These are phyloP conservation scores for Lentinula sp. DNA, from an alignment of 768 basidiomycete species.

Conservation along the genomic window DNA sequence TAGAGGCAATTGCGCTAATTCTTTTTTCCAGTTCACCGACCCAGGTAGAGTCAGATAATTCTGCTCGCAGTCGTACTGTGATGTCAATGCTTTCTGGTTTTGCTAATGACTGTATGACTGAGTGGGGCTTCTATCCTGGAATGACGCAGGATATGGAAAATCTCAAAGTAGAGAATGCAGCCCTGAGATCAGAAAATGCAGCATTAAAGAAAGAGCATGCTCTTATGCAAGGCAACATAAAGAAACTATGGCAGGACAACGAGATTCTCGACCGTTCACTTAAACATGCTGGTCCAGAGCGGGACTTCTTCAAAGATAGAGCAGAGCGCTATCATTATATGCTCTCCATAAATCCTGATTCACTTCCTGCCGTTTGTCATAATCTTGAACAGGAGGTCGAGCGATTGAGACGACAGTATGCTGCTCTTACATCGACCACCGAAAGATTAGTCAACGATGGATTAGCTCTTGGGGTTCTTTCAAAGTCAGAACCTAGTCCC, in stretches of 20 bases:
- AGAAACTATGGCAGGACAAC: constrained; percentile 3
- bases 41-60: background rate
- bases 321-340: background rate
- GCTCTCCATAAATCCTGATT: background rate
- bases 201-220: background rate
- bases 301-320: background rate
- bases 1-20: background rate
- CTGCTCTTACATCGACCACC: background rate
- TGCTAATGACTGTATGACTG: background rate
- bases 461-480: background rate
- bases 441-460: constrained; percentile 2
- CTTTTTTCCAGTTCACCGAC: background rate
- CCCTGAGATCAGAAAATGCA: background rate
- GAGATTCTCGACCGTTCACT: background rate
- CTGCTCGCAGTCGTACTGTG: background rate
- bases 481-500: background rate
- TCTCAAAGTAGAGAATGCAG: background rate
- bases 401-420: background rate
- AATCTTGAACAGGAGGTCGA: background rate
- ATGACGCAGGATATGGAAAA: background rate
- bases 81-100: background rate
- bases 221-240: background rate
- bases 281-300: background rate
- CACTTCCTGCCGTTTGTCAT: background rate
- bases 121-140: background rate